phyloP scores from a whole-genome alignment of 108 stramenopile species.

The Discostella stelligeroides region DNA sequence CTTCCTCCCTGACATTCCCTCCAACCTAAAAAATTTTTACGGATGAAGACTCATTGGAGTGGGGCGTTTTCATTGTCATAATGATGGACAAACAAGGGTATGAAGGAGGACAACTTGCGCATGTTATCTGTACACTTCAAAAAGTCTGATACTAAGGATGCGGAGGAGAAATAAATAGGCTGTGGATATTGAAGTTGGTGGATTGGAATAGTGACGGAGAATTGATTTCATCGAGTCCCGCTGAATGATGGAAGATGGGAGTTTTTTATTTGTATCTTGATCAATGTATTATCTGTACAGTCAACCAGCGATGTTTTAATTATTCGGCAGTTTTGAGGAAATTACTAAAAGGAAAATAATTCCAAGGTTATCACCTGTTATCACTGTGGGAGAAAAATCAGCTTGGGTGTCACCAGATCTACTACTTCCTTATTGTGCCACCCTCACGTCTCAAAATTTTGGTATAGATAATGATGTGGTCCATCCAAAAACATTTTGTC shows the following conservation, averaged over 20 bases:
- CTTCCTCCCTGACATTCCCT: slow-evolving; percentile 21
- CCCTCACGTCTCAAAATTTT: too few relatives aligned
- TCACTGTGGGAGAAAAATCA: too few relatives aligned
- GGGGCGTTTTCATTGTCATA: slow-evolving; percentile 83
- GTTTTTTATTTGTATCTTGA: not conserved
- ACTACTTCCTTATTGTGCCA: too few relatives aligned
- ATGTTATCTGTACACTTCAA: slow-evolving; percentile 87
- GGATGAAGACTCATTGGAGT: slow-evolving; percentile 78
- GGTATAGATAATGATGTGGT: too few relatives aligned
- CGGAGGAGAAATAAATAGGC: slow-evolving; percentile 78
- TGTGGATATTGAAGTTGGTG: slow-evolving; percentile 77
- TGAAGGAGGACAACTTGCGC: slow-evolving; percentile 83
- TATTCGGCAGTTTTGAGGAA: not conserved
- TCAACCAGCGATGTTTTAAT: not conserved
- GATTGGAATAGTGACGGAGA: slow-evolving; percentile 83
- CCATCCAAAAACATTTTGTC: too few relatives aligned
- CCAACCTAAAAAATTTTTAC: slow-evolving; percentile 59
- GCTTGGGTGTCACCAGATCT: too few relatives aligned
- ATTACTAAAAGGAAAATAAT: too few relatives aligned
- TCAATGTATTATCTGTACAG: not conserved
- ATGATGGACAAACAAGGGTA: slow-evolving; percentile 80
- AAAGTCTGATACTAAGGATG: slow-evolving; percentile 58
- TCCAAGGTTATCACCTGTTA: too few relatives aligned
- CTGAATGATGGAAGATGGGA: slow-evolving; percentile 45
- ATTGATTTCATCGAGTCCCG: slow-evolving; percentile 87